These are phyloP conservation scores for Crithidia brevicula DNA, from an alignment of 208 protist genomes.

Conservation along the genomic window DNA sequence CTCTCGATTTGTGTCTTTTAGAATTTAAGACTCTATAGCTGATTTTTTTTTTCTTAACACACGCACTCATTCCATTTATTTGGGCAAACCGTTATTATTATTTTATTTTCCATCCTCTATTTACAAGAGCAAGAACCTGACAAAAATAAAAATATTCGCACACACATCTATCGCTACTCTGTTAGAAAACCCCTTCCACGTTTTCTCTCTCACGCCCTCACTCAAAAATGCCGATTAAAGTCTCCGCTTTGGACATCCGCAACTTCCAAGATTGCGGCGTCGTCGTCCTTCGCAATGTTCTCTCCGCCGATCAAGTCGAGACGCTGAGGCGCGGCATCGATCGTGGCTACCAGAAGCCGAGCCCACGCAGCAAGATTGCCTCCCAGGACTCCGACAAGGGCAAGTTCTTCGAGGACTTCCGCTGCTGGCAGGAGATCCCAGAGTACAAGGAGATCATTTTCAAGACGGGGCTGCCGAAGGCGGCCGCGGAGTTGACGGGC, in stretches of 20 bases:
- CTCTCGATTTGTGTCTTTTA: no score
- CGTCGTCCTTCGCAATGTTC: conserved; percentile 25
- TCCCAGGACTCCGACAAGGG: conserved; percentile 44
- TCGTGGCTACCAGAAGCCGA: conserved; percentile 30
- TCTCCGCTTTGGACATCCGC: conserved; percentile 18
- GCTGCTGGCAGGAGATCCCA: conserved; percentile 46
- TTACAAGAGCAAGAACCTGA: no score
- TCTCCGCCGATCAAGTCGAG: conserved; percentile 30
- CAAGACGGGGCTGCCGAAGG: conserved; percentile 28
- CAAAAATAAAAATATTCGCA: no score
- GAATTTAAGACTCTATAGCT: no score
- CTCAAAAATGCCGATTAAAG: conserved; percentile 12
- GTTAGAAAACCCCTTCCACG: not conserved
- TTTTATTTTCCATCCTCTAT: no score
- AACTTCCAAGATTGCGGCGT: conserved; percentile 26
- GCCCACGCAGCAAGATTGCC: conserved; percentile 40
- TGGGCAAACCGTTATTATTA: no score
- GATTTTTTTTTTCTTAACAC: no score
- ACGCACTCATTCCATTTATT: no score
- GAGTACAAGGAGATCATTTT: conserved; percentile 53
- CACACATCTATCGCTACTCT: no score
- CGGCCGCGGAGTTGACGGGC: conserved; percentile 36
- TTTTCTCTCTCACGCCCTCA: not conserved
- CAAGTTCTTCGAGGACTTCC: conserved; percentile 60
- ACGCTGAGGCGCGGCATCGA: conserved; percentile 40